Evolutionary conservation across 2,329 filamentous ascomycete species (phyloP).

Genomic region (Aspergillus awamori): DNA sequence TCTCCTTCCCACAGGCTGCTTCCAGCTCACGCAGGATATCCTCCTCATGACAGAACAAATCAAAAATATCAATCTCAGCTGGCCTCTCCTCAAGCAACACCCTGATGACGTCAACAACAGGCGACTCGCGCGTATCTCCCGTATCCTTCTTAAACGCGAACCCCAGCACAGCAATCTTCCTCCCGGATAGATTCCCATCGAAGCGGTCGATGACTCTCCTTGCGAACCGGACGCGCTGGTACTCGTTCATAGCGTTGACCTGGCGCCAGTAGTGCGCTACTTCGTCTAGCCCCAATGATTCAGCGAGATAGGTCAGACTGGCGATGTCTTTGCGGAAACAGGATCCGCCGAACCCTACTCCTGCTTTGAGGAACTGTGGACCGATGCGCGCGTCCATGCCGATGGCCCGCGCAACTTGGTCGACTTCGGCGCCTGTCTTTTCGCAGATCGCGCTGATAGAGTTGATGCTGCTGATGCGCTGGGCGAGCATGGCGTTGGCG

Average conservation of each 20-base stretch:
- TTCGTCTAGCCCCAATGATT: slow-evolving; percentile 68
- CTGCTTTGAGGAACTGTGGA: slow-evolving; percentile 71
- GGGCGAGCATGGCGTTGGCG: slow-evolving; percentile 78
- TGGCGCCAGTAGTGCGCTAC: slow-evolving; percentile 75
- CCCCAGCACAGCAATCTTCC: slow-evolving; percentile 73
- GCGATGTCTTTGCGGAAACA: slow-evolving; percentile 83
- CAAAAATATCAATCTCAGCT: slow-evolving; percentile 67
- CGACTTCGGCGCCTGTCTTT: slow-evolving; percentile 72
- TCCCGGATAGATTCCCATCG: slow-evolving; percentile 68
- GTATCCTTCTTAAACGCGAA: slow-evolving; percentile 83
- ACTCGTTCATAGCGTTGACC: slow-evolving; percentile 76
- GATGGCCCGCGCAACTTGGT: slow-evolving; percentile 68
- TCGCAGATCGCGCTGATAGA: slow-evolving; percentile 80
- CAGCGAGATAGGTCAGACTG: slow-evolving; percentile 72
- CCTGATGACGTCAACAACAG: slow-evolving; percentile 69
- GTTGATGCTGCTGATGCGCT: slow-evolving; percentile 80
- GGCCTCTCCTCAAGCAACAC: slow-evolving; percentile 67
- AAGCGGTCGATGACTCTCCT: slow-evolving; percentile 67
- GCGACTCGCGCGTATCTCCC: slow-evolving; percentile 71
- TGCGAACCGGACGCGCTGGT: slow-evolving; percentile 70
- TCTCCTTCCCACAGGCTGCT: background rate
- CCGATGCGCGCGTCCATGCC: slow-evolving; percentile 74
- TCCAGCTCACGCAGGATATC: slow-evolving; percentile 47
- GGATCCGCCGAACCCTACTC: slow-evolving; percentile 76
- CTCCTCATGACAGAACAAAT: slow-evolving; percentile 55